These are phyloP conservation scores for Agaricus subrufescens DNA, from an alignment of 768 basidiomycete species.

Conservation along the genomic window DNA sequence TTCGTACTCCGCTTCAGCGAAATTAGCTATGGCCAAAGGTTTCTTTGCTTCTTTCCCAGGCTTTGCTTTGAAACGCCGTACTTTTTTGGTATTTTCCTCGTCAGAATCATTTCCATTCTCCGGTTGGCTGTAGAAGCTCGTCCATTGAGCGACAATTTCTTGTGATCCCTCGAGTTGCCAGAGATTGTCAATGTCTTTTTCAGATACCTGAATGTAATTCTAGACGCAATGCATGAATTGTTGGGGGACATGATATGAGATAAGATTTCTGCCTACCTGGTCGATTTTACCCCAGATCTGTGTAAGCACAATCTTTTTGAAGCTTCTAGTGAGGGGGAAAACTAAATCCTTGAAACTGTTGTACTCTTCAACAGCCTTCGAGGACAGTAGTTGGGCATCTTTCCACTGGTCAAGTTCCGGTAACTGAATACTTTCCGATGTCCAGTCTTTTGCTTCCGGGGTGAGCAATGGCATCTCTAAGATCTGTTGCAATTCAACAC, in stretches of 20 bases:
- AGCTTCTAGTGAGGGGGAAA: conserved; percentile 55
- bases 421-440: conserved; percentile 42
- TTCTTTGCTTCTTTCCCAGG: conserved; percentile 30
- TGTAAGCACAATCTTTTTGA: conserved; percentile 43
- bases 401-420: conserved; percentile 62
- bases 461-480: conserved; percentile 60
- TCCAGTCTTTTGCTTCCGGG: conserved; percentile 50
- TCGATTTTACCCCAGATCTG: conserved; percentile 65
- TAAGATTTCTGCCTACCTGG: conserved; percentile 33
- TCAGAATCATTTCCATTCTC: conserved; percentile 18
- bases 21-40: conserved; percentile 45
- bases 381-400: conserved; percentile 63
- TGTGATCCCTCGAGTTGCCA: conserved; percentile 58
- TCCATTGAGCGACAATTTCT: conserved; percentile 56
- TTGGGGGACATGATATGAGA: neutral
- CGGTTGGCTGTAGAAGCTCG: conserved; percentile 29
- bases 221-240: conserved; percentile 17
- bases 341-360: conserved; percentile 52
- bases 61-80: conserved; percentile 18
- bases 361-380: conserved; percentile 46
- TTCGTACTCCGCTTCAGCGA: conserved; percentile 36
- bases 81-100: conserved; percentile 14
- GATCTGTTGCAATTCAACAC: conserved; percentile 61
- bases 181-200: conserved; percentile 53
- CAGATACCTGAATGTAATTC: conserved; percentile 56